phyloP scores from a whole-genome alignment of 495 filamentous ascomycete species.

The Penicillium diatomitis region DNA sequence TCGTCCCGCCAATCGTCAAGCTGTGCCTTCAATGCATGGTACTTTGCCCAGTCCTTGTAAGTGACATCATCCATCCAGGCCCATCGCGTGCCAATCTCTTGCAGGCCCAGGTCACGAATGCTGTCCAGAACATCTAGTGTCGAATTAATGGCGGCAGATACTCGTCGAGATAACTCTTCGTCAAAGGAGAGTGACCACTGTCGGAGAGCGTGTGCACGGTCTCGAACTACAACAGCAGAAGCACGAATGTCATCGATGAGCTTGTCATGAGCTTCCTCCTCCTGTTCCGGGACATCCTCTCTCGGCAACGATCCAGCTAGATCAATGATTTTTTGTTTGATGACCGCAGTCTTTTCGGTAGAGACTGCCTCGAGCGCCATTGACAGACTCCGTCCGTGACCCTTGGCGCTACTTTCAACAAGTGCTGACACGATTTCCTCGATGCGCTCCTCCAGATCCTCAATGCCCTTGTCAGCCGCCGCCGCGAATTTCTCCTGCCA shows the following conservation, averaged over 20 bases:
- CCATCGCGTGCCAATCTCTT: constrained; percentile 97
- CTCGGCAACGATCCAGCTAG: constrained; percentile 49
- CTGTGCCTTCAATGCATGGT: constrained; percentile 72
- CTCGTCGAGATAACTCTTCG: constrained; percentile 54
- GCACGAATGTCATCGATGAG: constrained; percentile 54
- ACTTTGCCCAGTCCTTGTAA: constrained; percentile 93
- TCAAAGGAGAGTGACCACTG: constrained; percentile 71
- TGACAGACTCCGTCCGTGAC: constrained; percentile 57
- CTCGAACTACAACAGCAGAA: constrained; percentile 69
- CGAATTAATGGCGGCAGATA: constrained; percentile 65
- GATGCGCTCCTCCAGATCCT: constrained; percentile 59
- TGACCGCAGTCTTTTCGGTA: constrained; percentile 47
- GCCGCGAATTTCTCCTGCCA: constrained; percentile 84
- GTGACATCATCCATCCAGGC: constrained; percentile 92
- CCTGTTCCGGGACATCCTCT: constrained; percentile 41
- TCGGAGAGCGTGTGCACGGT: constrained; percentile 71
- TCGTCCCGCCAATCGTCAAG: constrained; percentile 81
- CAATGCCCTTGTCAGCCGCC: constrained; percentile 70
- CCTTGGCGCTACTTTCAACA: constrained; percentile 52
- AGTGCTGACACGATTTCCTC: constrained; percentile 70
- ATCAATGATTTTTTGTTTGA: constrained; percentile 59
- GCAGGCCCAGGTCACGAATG: constrained; percentile 79
- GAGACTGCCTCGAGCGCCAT: constrained; percentile 59
- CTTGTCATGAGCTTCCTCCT: constrained; percentile 52
- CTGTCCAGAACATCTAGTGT: constrained; percentile 76